Evolutionary conservation across 768 basidiomycete genomes (phyloP).

Genomic region (Cyathus striatus): DNA sequence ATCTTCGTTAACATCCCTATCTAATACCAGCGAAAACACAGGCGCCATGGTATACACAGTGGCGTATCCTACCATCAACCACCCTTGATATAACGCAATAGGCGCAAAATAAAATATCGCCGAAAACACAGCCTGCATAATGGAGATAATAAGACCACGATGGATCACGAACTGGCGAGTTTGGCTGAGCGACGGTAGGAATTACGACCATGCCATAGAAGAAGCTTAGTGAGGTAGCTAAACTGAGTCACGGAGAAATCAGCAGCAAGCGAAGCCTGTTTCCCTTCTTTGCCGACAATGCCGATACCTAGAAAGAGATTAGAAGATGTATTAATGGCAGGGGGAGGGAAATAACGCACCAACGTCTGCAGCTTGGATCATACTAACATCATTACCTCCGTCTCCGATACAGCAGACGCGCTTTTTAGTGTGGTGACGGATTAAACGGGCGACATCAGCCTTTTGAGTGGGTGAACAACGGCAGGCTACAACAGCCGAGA

Average conservation of each 20-base stretch:
- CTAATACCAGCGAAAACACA: constrained; percentile 94
- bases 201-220: constrained; percentile 98
- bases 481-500: constrained; percentile 95
- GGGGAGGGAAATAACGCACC: constrained; percentile 49
- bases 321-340: background rate
- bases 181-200: constrained; percentile 98
- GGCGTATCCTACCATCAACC: constrained; percentile 96
- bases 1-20: constrained; percentile 94
- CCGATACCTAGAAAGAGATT: constrained; percentile 64
- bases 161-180: constrained; percentile 99
- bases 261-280: constrained; percentile 97
- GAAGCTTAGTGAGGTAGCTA: constrained; percentile 89
- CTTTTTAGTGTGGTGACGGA: constrained; percentile 86
- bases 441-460: constrained; percentile 93
- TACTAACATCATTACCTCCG: constrained; percentile 98
- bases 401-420: constrained; percentile 98
- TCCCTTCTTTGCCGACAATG: constrained; percentile 98
- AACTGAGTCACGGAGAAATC: constrained; percentile 99
- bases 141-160: constrained; percentile 91
- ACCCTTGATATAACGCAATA: constrained; percentile 96
- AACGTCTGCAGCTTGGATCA: constrained; percentile 99
- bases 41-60: constrained; percentile 98
- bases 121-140: constrained; percentile 97
- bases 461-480: constrained; percentile 99
- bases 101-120: constrained; percentile 93